phyloP scores from a whole-genome alignment of 2,329 filamentous ascomycete species.

The Paecilomyces dactylethromorphus region DNA sequence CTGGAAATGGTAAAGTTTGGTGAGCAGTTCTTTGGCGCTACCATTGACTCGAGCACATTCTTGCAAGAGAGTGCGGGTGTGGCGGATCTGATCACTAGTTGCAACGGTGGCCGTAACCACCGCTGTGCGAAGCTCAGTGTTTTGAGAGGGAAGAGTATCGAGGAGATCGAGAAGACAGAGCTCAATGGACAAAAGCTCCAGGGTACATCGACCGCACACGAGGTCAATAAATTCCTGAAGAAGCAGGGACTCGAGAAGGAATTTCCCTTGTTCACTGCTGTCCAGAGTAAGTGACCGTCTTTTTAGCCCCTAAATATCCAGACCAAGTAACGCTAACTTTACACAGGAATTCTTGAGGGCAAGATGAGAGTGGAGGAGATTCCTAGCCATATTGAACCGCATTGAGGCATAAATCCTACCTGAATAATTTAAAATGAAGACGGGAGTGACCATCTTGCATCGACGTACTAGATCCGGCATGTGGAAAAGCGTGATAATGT shows the following conservation, averaged over 20 bases:
- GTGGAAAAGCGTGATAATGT: neutral
- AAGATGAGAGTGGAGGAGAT: conserved; percentile 74
- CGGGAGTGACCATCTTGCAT: neutral
- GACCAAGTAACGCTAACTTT: conserved; percentile 11
- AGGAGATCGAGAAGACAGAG: conserved; percentile 81
- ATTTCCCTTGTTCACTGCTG: conserved; percentile 88
- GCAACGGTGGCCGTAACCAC: conserved; percentile 87
- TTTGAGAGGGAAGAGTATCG: conserved; percentile 69
- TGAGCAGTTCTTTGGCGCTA: conserved; percentile 82
- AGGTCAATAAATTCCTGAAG: conserved; percentile 86
- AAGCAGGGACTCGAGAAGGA: conserved; percentile 69
- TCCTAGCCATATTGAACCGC: conserved; percentile 57
- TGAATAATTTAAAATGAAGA: conserved; percentile 8
- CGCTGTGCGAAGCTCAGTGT: conserved; percentile 85
- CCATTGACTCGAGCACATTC: conserved; percentile 76
- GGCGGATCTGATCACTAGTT: conserved; percentile 82
- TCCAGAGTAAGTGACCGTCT: conserved; percentile 50
- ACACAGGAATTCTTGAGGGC: conserved; percentile 64
- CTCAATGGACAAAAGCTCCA: conserved; percentile 96
- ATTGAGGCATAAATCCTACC: conserved; percentile 4
- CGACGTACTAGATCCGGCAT: neutral
- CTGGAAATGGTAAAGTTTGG: conserved; percentile 97
- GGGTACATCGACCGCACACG: conserved; percentile 83
- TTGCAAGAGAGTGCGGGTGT: conserved; percentile 63
- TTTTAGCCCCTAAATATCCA: neutral